A percentile compares a stretch with the other conserved stretches of the same genome.
Conservation (phyloP, 2,329 filamentous ascomycete species). For the Colletotrichum camelliae region DNA sequence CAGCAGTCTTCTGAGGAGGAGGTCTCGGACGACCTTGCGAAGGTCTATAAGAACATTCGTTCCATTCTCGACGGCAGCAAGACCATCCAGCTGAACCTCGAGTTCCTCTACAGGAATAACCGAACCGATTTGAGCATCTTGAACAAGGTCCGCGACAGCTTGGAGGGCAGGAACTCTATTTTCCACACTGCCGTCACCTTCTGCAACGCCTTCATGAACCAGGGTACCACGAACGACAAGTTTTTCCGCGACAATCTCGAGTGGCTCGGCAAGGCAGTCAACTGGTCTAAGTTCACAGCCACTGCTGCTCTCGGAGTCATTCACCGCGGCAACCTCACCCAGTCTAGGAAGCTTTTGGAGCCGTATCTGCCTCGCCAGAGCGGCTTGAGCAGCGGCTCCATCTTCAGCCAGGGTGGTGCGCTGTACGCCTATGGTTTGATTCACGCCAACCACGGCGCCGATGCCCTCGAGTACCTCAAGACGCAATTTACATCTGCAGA, state of each 20-base stretch:
- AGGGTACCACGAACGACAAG: constrained; percentile 95
- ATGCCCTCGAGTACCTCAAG: constrained; percentile 82
- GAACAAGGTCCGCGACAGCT: constrained; percentile 94
- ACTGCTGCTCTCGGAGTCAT: constrained; percentile 96
- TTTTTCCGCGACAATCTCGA: constrained; percentile 99
- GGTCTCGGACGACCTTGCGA: constrained; percentile 57
- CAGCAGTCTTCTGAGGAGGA: constrained; percentile 57
- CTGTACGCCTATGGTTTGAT: constrained; percentile 95
- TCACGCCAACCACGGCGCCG: constrained; percentile 95
- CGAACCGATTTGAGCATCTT: constrained; percentile 90
- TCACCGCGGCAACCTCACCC: constrained; percentile 91
- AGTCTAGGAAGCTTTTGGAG: constrained; percentile 91
- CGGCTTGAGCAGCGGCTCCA: constrained; percentile 78
- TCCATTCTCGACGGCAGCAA: constrained; percentile 84
- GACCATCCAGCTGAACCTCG: constrained; percentile 92
- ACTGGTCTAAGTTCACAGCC: constrained; percentile 99
- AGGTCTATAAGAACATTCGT: constrained; percentile 67
- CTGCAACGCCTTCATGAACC: constrained; percentile 99
- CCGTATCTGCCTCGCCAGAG: constrained; percentile 87
- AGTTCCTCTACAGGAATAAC: constrained; percentile 96
- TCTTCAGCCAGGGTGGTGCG: constrained; percentile 95
- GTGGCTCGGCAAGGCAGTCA: constrained; percentile 97
- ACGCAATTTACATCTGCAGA: constrained; percentile 76
- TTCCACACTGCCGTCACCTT: constrained; percentile 98
- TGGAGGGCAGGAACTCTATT: constrained; percentile 96